Percentiles rank a stretch among this genome's conserved stretches.
Conservation (phyloP, 768 basidiomycete species). For the Piloderma croceum region DNA sequence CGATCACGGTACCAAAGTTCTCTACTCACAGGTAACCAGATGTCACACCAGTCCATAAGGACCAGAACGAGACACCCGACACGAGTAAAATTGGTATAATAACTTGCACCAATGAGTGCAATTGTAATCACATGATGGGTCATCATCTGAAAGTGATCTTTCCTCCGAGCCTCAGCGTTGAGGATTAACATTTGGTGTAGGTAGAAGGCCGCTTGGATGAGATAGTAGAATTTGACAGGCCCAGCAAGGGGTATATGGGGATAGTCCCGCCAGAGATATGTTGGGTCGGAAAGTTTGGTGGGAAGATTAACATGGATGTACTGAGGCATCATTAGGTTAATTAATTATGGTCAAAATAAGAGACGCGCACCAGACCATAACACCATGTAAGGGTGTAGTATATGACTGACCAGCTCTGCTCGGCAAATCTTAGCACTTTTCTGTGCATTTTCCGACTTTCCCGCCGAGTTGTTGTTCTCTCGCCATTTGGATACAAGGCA, state of each 20-base stretch:
- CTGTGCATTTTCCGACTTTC: slow-evolving; percentile 61
- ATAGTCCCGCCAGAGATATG: slow-evolving; percentile 71
- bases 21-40: slow-evolving; percentile 79
- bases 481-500: slow-evolving; percentile 20
- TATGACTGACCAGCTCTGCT: slow-evolving; percentile 87
- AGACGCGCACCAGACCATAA: slow-evolving; percentile 57
- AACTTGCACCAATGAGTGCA: slow-evolving; percentile 69
- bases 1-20: no score
- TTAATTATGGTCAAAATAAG: slow-evolving; percentile 4
- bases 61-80: slow-evolving; percentile 87
- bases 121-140: slow-evolving; percentile 90
- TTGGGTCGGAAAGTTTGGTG: slow-evolving; percentile 56
- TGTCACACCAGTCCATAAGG: slow-evolving; percentile 92
- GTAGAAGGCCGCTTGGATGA: slow-evolving; percentile 83
- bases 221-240: slow-evolving; percentile 85
- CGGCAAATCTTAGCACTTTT: slow-evolving; percentile 82
- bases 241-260: slow-evolving; percentile 79
- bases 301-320: slow-evolving; percentile 75
- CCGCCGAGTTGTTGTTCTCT: slow-evolving; percentile 26
- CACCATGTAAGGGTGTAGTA: slow-evolving; percentile 76
- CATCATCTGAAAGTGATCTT: slow-evolving; percentile 96
- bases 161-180: slow-evolving; percentile 86
- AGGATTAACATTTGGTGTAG: slow-evolving; percentile 87
- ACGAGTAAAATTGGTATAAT: slow-evolving; percentile 79
- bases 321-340: slow-evolving; percentile 39